Evolutionary conservation across 2,329 filamentous ascomycete species (phyloP).

Genomic region (Aspergillus nomiae): DNA sequence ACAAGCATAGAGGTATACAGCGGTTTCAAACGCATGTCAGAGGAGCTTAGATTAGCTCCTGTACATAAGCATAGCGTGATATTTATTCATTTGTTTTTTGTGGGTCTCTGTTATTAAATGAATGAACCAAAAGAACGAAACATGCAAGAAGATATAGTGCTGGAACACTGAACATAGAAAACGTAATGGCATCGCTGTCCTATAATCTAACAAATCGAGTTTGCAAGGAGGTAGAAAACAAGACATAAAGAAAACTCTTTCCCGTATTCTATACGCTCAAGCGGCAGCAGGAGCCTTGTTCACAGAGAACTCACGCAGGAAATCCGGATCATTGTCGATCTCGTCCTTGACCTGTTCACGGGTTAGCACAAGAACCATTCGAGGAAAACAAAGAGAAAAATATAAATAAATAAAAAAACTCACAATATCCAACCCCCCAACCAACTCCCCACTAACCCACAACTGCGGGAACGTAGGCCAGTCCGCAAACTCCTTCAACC

Average conservation of each 20-base stretch:
- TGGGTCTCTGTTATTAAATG: not conserved
- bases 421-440: slow-evolving; percentile 95
- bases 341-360: slow-evolving; percentile 82
- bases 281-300: slow-evolving; percentile 33
- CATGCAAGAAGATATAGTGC: not conserved
- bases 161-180: not conserved
- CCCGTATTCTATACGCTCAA: slow-evolving; percentile 14
- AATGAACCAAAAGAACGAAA: not conserved
- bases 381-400: not conserved
- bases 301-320: slow-evolving; percentile 72
- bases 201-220: slow-evolving; percentile 7
- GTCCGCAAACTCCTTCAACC: slow-evolving; percentile 94
- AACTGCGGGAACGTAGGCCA: slow-evolving; percentile 98
- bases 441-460: slow-evolving; percentile 86
- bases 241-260: slow-evolving; percentile 8
- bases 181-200: slow-evolving; percentile 1
- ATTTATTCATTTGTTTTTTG: not conserved
- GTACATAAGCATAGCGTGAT: not conserved
- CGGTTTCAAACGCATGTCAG: not conserved
- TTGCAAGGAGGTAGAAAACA: not conserved
- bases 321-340: slow-evolving; percentile 77
- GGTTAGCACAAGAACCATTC: slow-evolving; percentile 15
- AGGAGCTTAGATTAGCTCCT: not conserved
- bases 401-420: slow-evolving; percentile 46
- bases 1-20: not conserved